Conservation (phyloP, 495 filamentous ascomycete species). For the Alectoria sarmentosa region DNA sequence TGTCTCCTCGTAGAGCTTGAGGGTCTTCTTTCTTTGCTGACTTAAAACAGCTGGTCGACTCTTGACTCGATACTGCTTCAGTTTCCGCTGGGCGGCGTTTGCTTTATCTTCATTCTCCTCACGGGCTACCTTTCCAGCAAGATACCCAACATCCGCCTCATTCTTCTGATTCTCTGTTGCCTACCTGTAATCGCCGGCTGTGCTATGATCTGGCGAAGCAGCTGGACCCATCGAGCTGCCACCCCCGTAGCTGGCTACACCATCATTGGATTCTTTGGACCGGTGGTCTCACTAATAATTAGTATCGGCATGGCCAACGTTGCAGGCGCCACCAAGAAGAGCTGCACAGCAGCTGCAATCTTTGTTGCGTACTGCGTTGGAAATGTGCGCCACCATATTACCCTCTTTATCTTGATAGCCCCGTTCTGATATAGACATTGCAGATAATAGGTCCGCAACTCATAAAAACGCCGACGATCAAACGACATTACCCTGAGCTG, state of each 20-base stretch:
- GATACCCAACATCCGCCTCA: conserved; percentile 56
- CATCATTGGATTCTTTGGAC: conserved; percentile 64
- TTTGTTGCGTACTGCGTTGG: conserved; percentile 72
- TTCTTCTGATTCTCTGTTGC: conserved; percentile 56
- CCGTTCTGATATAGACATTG: neutral
- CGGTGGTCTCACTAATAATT: conserved; percentile 57
- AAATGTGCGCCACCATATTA: conserved; percentile 30
- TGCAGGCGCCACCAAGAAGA: conserved; percentile 73
- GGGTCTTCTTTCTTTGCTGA: neutral
- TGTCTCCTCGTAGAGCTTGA: neutral
- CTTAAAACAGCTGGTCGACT: conserved; percentile 38
- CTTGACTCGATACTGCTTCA: conserved; percentile 65
- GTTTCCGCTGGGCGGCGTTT: conserved; percentile 61
- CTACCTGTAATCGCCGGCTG: conserved; percentile 68
- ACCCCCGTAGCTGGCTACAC: conserved; percentile 62
- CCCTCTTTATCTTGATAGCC: neutral
- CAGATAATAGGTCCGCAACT: conserved; percentile 65
- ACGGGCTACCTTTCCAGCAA: conserved; percentile 54
- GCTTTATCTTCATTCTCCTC: conserved; percentile 55
- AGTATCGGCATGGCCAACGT: conserved; percentile 64
- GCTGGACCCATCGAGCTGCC: conserved; percentile 55
- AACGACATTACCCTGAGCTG: conserved; percentile 59
- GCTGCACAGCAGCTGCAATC: conserved; percentile 61
- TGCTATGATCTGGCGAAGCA: conserved; percentile 65
- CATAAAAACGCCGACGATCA: conserved; percentile 52